A percentile compares a stretch with the other conserved stretches of the same genome.
Evolutionary conservation across 306 rosid genomes (phyloP).

Genomic region (Malus fusca): DNA sequence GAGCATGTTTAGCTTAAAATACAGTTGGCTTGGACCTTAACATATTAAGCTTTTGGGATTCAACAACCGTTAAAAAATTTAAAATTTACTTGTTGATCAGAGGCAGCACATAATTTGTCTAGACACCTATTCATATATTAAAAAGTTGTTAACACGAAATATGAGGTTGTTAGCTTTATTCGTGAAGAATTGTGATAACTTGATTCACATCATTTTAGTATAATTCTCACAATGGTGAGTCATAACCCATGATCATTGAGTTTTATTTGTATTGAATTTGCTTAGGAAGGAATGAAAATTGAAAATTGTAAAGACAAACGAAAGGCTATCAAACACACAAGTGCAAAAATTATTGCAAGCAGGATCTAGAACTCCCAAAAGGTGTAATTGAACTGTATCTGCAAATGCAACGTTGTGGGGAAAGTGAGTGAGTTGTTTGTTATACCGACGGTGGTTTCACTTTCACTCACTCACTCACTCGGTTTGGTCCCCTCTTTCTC

Average conservation of each 20-base stretch:
- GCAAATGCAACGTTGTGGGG: not conserved
- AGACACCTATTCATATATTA: too few species aligned
- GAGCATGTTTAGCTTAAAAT: not conserved
- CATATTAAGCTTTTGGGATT: too few species aligned
- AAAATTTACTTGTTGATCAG: too few species aligned
- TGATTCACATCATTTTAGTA: not conserved
- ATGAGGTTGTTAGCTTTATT: not conserved
- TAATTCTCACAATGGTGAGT: not conserved
- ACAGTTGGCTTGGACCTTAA: not conserved
- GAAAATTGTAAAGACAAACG: not conserved
- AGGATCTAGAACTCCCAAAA: not conserved
- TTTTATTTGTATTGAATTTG: not conserved
- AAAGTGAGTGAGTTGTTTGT: too few species aligned
- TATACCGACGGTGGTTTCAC: too few species aligned
- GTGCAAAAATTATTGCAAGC: not conserved
- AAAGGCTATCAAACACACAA: not conserved
- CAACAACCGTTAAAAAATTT: not conserved
- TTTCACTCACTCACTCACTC: not conserved
- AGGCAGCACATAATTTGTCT: too few species aligned
- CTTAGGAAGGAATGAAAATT: not conserved
- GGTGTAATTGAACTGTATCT: not conserved
- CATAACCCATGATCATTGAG: not conserved
- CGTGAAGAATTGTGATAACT: not conserved
- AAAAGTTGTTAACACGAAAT: not conserved
- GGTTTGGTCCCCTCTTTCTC: constrained; percentile 25